Base-by-base conservation (phyloP, 305 asterid genomes). In the Lippia alba region DNA sequence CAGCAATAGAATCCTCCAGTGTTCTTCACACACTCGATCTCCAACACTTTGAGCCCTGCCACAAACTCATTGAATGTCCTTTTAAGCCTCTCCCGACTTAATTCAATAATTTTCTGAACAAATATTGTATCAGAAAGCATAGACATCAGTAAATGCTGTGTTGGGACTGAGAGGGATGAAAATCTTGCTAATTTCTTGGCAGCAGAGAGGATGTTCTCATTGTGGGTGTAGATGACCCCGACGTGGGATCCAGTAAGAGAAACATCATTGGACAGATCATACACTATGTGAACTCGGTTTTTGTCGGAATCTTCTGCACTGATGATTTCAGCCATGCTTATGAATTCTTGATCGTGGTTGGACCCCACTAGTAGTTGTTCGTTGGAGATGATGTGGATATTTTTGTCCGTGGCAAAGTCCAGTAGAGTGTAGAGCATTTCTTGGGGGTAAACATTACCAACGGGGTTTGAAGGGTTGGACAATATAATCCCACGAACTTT, bases 391-490 rank as follows among this genome's bases (percentile, higher is more conserved):
- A 86, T 70, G 67, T 86, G 92, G 57, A 86, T 80, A 71, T 86
- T 86, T 72, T 84, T 86, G 80, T 86, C 86, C 6, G 78, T 73
- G 12, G 86, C 90, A 16, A 86, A 86, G 70, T 82, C 92, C 70
- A 86, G 51, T 32, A 86, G 83, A 66, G 67, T 53, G 71, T 61
- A 78, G 41, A 86, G 83, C 12, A 74, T 72, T 45, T 86, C 90
- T 19, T 85, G 77, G 66, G 59, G 50, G 69, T 80, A 75, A 19
- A 82, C 54, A 67, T 69, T 80, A 24, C 92, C 92, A 18, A 82
- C 88, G 10, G 89, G 91, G 59, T 84, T 81, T 4, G 88, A 84
- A 64, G 92, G 92, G 77, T 84, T 84, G 1, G 90, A 84, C n/a
- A 84, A 70, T 58, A 86, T 78, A 53, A 86, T 71, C 55, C 92